Percentiles rank a stretch among this genome's conserved stretches.
phyloP scores from a whole-genome alignment of 2,329 filamentous ascomycete species.

The Aspergillus ibericus region DNA sequence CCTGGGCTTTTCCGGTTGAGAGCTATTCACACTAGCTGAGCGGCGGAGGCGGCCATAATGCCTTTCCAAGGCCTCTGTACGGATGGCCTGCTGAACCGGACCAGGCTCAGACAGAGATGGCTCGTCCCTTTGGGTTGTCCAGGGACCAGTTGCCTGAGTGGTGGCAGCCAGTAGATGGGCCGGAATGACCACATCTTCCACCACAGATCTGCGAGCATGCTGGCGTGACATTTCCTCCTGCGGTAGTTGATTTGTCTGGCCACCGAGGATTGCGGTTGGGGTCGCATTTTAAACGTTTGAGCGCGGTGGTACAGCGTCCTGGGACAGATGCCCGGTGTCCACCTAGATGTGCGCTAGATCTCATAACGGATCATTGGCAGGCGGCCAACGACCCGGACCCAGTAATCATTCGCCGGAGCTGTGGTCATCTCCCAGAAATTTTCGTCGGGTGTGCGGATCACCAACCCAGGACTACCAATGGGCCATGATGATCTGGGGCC shows the following conservation, averaged over 20 bases:
- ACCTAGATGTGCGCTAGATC: not conserved
- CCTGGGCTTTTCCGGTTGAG: not conserved
- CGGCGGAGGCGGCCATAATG: not conserved
- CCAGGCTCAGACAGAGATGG: not conserved
- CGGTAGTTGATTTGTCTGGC: not conserved
- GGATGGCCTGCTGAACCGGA: constrained; percentile 2
- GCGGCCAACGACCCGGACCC: not conserved
- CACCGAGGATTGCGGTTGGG: not conserved
- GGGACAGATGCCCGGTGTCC: not conserved
- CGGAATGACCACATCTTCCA: constrained; percentile 3
- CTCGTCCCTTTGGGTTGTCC: not conserved
- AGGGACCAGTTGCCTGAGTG: not conserved
- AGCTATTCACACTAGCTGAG: not conserved
- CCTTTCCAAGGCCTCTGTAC: not conserved
- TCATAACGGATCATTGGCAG: not conserved
- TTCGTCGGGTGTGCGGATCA: not conserved
- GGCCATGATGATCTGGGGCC: not conserved
- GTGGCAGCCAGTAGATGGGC: constrained; percentile 1
- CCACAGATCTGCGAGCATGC: not conserved
- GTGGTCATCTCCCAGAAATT: not conserved
- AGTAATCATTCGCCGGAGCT: not conserved
- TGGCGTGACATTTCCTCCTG: not conserved
- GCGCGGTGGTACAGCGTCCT: not conserved
- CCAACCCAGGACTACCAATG: not conserved
- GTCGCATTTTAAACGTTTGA: not conserved